Evolutionary conservation across 2,329 filamentous ascomycete genomes (phyloP), one percentile per base, ranked within the genome.

Genomic region (Monilinia fructigena): DNA sequence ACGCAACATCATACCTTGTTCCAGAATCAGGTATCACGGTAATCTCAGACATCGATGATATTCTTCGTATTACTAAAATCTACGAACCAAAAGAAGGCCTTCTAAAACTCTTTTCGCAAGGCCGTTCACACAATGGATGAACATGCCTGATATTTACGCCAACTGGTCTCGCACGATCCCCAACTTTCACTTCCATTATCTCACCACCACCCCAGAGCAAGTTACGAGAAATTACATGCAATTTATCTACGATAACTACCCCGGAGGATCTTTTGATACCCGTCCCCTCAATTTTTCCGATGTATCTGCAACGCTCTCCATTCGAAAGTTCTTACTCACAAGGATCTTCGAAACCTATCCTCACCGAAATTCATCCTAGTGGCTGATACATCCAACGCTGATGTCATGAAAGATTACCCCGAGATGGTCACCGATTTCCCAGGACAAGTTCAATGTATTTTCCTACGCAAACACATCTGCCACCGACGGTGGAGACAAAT

Each of bases 261-360:
- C 91, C 0, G 83, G 87, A 18, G 91, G 91, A 54, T 90, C 86
- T 53, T 74, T 75, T 55, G 90, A 93, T 73, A 92, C 89, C 1
- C 85, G 89, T 0, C 90, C 91, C 0, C 83, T 93, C 26, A 93
- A 93, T 80, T 92, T 93, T 79, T 89, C 85, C n/a, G 89, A 93
- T 70, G 81, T 90, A 16, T 81, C 79, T n/a, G 89, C 88, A 4
- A 92, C 89, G 0, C 82, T 93, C 48, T 83, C 83, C 7, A 90
- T 93, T 74, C 88, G 91, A 58, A 84, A 84, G 66, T 89, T 82
- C 76, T 82, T 93, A 1, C 83, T 93, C 20, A 81, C 86, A 68
- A 90, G 88, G 76, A 80, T 93, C 69, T 91, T 93, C 76, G 81
- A 87, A 75, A 93, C 90, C 0, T 93, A 89, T 74, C 91, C 91